Evolutionary conservation across 345 rosid species (phyloP), one percentile per base, ranked within the genome.

Genomic region (Cochlearia excelsa): DNA sequence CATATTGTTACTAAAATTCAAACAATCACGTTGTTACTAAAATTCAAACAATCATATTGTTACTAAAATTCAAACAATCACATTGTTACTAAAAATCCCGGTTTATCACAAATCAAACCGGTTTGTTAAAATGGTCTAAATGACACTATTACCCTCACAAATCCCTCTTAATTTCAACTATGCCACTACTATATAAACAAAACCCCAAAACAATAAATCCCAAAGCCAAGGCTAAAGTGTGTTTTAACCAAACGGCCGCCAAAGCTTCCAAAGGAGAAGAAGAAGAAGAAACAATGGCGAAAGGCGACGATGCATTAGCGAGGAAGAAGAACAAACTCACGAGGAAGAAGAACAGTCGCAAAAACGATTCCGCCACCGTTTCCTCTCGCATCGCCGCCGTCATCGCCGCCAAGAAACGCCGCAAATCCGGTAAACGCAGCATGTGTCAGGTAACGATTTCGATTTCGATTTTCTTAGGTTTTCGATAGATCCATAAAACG

Each of bases 391-490:
- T 86, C 65, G 92, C 98, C 60, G 57, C 95, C 72, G 71, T 91
- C 38, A 86, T 92, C 59, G 91, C 94, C 55, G 62, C 98, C 71
- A 86, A 92, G 77, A 89, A 93, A 47, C 90, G 94, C 52, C 97
- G 99, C 60, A 73, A 68, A 57, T 38, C 91, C 34, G 95, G 95
- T 6, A 82, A 75, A 66, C 94, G 97, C 67, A 79, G 91, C 54
- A 62, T 67, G 59, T 86, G 94, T 61, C 86, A 84, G 94, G 98
- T 86, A 62, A 1, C 42, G 8, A 30, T 26, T 34, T 26, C 30
- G 48, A 56, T 42, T 46, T 37, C 7, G 7, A 3, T 38, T 9
- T 26, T 7, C 9, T 5, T 33, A 44, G 50, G 35, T 42, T 16
- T 46, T 41, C 8, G n/a, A 2, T 23, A 31, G 9, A 54, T 4